Conservation (phyloP, 1,284 basidiomycete genomes). For the Trametes polyzona region DNA sequence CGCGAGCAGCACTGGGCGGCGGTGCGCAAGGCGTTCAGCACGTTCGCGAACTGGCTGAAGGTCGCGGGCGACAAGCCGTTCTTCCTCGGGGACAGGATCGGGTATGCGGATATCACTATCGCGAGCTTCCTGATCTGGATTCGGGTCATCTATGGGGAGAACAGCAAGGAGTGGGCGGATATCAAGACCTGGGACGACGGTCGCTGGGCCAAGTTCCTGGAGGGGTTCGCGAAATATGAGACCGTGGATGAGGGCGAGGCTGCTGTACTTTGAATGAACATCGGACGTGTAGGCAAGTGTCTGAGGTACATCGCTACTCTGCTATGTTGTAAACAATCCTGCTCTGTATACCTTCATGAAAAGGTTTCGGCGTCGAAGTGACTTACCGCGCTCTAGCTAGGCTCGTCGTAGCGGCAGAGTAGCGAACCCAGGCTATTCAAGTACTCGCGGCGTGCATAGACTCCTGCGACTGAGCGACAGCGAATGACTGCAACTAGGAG, state of each 20-base stretch:
- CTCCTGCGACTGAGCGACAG: no score
- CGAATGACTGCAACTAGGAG: no score
- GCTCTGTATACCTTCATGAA: no score
- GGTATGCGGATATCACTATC: conserved; percentile 43
- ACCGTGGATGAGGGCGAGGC: conserved; percentile 13
- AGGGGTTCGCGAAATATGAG: conserved; percentile 38
- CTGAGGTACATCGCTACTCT: no score
- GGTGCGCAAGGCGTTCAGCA: conserved; percentile 35
- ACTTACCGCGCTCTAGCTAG: no score
- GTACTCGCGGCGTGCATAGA: no score
- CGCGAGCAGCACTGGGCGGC: conserved; percentile 37
- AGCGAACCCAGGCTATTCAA: no score
- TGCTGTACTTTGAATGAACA: conserved; percentile 1
- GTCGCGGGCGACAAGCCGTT: conserved; percentile 35
- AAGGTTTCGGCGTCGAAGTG: no score
- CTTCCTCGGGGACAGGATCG: conserved; percentile 33
- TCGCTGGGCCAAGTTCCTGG: conserved; percentile 41
- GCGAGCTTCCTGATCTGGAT: conserved; percentile 37
- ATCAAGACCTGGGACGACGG: conserved; percentile 42
- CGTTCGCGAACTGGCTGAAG: conserved; percentile 38
- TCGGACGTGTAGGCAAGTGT: no score
- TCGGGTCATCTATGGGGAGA: conserved; percentile 37
- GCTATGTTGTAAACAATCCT: no score
- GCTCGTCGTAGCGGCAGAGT: no score
- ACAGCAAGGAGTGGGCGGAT: conserved; percentile 44